A percentile compares a stretch with the other conserved stretches of the same genome.
phyloP scores from a whole-genome alignment of 306 rosid species.

The Cucumis cinereus region DNA sequence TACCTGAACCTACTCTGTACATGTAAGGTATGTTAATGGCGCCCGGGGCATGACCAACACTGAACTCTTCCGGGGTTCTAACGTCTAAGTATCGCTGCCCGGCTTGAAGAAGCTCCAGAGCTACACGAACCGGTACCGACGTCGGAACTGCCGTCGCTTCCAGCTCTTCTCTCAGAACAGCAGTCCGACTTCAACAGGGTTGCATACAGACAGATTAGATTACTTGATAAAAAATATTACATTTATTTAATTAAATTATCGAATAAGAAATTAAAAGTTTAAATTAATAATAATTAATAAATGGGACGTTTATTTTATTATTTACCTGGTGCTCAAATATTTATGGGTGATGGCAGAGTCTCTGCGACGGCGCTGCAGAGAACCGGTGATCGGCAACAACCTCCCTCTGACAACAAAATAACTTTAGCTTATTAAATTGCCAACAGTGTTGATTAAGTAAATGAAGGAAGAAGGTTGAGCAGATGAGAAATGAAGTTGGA shows the following conservation, averaged over 20 bases:
- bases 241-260: too few species aligned
- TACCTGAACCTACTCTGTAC: slow-evolving; percentile 68
- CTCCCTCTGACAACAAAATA: background rate
- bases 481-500: background rate
- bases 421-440: background rate
- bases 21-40: slow-evolving; percentile 73
- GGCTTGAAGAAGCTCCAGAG: slow-evolving; percentile 77
- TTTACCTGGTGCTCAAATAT: slow-evolving; percentile 13
- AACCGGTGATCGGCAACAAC: background rate
- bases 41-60: slow-evolving; percentile 53
- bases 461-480: too few species aligned
- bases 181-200: slow-evolving; percentile 21
- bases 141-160: slow-evolving; percentile 46
- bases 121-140: slow-evolving; percentile 83
- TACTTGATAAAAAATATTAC: too few species aligned
- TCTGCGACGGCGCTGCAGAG: background rate
- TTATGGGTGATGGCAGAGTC: background rate
- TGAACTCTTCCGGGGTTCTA: slow-evolving; percentile 77
- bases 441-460: too few species aligned
- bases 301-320: too few species aligned
- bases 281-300: too few species aligned
- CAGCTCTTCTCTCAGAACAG: slow-evolving; percentile 30
- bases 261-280: too few species aligned
- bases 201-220: too few species aligned
- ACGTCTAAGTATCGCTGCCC: slow-evolving; percentile 85